Evolutionary conservation across 768 basidiomycete genomes (phyloP).

Genomic region (Clitopilus passeckerianus): DNA sequence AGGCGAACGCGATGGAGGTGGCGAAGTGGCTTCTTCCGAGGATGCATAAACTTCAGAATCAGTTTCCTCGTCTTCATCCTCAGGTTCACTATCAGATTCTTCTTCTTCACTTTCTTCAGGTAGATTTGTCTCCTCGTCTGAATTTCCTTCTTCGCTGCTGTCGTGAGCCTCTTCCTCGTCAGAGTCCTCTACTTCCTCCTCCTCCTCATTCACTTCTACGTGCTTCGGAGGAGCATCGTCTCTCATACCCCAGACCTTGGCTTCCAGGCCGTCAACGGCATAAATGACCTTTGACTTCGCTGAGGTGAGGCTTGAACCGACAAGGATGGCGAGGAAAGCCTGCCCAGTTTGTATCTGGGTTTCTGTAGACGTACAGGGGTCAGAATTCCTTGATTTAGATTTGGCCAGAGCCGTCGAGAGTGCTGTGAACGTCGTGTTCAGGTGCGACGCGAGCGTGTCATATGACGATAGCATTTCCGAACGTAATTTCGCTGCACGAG

Average conservation of each 20-base stretch:
- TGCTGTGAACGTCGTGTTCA: slow-evolving; percentile 69
- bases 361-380: not conserved
- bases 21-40: slow-evolving; percentile 6
- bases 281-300: slow-evolving; percentile 59
- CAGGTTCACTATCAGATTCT: slow-evolving; percentile 9
- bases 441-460: slow-evolving; percentile 69
- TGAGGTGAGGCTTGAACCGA: slow-evolving; percentile 61
- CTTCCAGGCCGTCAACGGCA: slow-evolving; percentile 60
- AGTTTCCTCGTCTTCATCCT: slow-evolving; percentile 4
- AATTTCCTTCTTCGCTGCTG: slow-evolving; percentile 14
- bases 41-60: slow-evolving; percentile 6
- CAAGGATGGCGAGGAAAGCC: slow-evolving; percentile 55
- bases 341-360: slow-evolving; percentile 14
- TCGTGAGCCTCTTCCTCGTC: slow-evolving; percentile 10
- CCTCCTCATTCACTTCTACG: slow-evolving; percentile 16
- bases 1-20: slow-evolving; percentile 10
- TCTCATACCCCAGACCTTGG: slow-evolving; percentile 34
- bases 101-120: slow-evolving; percentile 12
- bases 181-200: slow-evolving; percentile 9
- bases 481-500: slow-evolving; percentile 53
- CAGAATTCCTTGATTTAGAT: not conserved
- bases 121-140: slow-evolving; percentile 6
- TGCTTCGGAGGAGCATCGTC: slow-evolving; percentile 15
- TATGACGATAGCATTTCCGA: slow-evolving; percentile 59
- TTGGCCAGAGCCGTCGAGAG: slow-evolving; percentile 63